A percentile compares a stretch with the other conserved stretches of the same genome.
Evolutionary conservation across 2,329 filamentous ascomycete species (phyloP).

Genomic region (Incumbomyces lentus): DNA sequence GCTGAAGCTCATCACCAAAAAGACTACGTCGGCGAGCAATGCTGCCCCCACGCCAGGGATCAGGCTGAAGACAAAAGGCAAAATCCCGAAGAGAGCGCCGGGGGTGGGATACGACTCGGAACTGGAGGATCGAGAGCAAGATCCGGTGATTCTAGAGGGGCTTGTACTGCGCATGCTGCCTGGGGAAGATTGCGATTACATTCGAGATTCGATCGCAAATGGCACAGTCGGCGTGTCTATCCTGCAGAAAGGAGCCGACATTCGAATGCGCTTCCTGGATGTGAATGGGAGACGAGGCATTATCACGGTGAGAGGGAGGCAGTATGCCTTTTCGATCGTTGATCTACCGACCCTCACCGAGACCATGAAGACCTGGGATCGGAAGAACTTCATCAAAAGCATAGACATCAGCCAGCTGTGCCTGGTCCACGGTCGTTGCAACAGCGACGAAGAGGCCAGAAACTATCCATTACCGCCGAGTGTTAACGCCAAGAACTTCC

Average conservation of each 20-base stretch:
- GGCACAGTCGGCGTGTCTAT: conserved; percentile 61
- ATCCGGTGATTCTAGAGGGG: conserved; percentile 81
- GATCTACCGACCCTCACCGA: conserved; percentile 82
- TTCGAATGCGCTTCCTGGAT: conserved; percentile 66
- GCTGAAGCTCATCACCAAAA: conserved; percentile 6
- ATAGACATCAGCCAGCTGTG: conserved; percentile 86
- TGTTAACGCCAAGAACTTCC: conserved; percentile 56
- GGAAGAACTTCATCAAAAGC: conserved; percentile 76
- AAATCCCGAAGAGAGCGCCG: conserved; percentile 55
- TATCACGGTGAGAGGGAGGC: conserved; percentile 56
- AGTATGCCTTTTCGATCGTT: conserved; percentile 69
- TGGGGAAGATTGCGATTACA: conserved; percentile 73
- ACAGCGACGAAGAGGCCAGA: conserved; percentile 55
- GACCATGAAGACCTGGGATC: conserved; percentile 88
- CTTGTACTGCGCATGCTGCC: conserved; percentile 83
- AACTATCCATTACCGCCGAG: conserved; percentile 60
- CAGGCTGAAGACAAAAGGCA: conserved; percentile 57
- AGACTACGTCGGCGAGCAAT: not conserved
- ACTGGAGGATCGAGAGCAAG: conserved; percentile 76
- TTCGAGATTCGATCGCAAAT: conserved; percentile 65
- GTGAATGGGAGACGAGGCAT: conserved; percentile 62
- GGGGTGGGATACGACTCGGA: conserved; percentile 96
- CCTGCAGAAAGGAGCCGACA: conserved; percentile 59
- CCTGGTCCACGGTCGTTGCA: conserved; percentile 60
- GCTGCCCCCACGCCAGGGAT: conserved; percentile 27